Evolutionary conservation across 345 rosid genomes (phyloP).

Genomic region (Eucalyptus tenuipes): DNA sequence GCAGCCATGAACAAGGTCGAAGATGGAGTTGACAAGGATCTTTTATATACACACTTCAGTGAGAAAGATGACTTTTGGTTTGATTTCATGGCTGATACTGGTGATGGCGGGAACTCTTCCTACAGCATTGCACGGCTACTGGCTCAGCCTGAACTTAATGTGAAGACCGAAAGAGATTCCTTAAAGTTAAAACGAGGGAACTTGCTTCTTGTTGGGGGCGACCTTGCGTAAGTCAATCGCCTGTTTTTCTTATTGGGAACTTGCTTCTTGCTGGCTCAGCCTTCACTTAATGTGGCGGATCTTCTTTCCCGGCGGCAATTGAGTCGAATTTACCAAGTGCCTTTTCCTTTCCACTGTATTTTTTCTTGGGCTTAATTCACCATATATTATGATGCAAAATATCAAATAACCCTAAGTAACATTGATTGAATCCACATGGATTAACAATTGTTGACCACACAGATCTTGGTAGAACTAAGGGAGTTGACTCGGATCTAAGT

Average conservation of each 20-base stretch:
- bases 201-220: slow-evolving; percentile 87
- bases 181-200: slow-evolving; percentile 26
- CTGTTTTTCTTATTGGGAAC: not conserved
- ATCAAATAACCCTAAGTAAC: not conserved
- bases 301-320: not conserved
- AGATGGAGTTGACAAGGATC: slow-evolving; percentile 42
- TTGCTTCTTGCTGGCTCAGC: no score
- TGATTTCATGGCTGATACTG: slow-evolving; percentile 99
- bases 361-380: not conserved
- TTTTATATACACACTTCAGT: slow-evolving; percentile 66
- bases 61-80: slow-evolving; percentile 78
- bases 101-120: slow-evolving; percentile 98
- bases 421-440: not conserved
- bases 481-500: rapidly evolving
- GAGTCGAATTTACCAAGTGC: not conserved
- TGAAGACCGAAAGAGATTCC: not conserved
- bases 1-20: slow-evolving; percentile 73
- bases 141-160: slow-evolving; percentile 72
- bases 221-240: slow-evolving; percentile 81
- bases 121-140: slow-evolving; percentile 76
- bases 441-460: no score
- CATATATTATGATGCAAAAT: not conserved
- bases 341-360: not conserved
- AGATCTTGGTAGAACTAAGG: no score
- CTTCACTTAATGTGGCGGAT: no score